phyloP scores from a whole-genome alignment of 495 filamentous ascomycete genomes.

The Talaromyces trachyspermus region DNA sequence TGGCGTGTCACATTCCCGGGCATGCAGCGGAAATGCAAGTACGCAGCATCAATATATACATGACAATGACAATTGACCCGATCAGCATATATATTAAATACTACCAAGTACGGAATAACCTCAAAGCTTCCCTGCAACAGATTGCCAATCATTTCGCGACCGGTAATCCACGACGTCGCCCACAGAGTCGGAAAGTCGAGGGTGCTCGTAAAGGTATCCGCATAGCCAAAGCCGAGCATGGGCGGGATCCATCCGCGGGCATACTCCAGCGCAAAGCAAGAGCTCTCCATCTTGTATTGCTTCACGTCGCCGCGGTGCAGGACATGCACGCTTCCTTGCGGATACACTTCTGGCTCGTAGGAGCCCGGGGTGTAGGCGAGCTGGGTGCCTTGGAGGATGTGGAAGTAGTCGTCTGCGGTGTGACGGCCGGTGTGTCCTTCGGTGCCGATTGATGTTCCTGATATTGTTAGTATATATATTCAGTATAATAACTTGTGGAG shows the following conservation, averaged over 20 bases:
- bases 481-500: neutral
- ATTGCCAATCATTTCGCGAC: slow-evolving; percentile 64
- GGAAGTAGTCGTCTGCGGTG: slow-evolving; percentile 88
- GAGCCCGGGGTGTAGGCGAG: slow-evolving; percentile 61
- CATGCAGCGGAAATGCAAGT: neutral
- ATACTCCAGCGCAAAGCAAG: slow-evolving; percentile 83
- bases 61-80: too few relatives aligned
- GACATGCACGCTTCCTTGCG: slow-evolving; percentile 69
- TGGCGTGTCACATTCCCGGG: slow-evolving; percentile 8
- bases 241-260: slow-evolving; percentile 85
- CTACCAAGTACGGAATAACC: slow-evolving; percentile 28
- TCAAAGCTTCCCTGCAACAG: slow-evolving; percentile 65
- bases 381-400: slow-evolving; percentile 73
- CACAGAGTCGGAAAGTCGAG: slow-evolving; percentile 74
- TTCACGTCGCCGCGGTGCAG: slow-evolving; percentile 67
- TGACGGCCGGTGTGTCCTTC: slow-evolving; percentile 83
- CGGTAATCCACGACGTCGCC: slow-evolving; percentile 65
- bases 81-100: slow-evolving; percentile 5
- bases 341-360: slow-evolving; percentile 68
- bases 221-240: slow-evolving; percentile 82
- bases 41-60: neutral
- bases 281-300: slow-evolving; percentile 76
- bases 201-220: slow-evolving; percentile 68
- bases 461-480: neutral
- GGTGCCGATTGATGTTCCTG: slow-evolving; percentile 74